These are phyloP conservation scores for Brasenia schreberi DNA, from an alignment of 164 flowering plant species.

Conservation along the genomic window DNA sequence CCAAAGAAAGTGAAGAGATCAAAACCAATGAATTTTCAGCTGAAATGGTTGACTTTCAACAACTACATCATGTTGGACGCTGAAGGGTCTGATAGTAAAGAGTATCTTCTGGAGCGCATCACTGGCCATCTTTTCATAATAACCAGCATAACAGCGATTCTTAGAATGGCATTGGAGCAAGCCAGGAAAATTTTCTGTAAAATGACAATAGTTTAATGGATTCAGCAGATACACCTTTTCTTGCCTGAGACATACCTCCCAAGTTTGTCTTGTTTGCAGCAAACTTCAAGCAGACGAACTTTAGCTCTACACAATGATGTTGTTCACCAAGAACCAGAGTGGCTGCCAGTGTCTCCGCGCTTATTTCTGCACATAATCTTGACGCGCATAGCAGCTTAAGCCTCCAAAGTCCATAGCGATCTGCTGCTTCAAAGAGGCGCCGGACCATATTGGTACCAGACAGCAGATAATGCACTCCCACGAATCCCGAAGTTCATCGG, in stretches of 20 bases:
- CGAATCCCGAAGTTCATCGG: conserved; percentile 60
- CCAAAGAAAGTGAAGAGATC: background rate
- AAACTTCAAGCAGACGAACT: conserved; percentile 61
- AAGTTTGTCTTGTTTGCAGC: conserved; percentile 54
- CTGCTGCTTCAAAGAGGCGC: conserved; percentile 85
- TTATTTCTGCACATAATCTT: conserved; percentile 59
- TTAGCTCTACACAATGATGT: conserved; percentile 60
- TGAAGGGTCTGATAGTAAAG: background rate
- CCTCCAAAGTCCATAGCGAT: conserved; percentile 66
- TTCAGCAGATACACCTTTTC: no score
- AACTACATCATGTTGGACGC: background rate
- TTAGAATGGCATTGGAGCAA: no score
- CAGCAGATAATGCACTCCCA: conserved; percentile 35
- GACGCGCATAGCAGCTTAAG: conserved; percentile 70
- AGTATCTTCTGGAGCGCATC: no score
- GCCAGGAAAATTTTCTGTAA: no score
- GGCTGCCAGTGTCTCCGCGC: conserved; percentile 61
- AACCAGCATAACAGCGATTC: no score
- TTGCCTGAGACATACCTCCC: conserved; percentile 44
- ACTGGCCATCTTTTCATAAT: no score
- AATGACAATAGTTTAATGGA: no score
- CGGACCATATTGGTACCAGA: conserved; percentile 55
- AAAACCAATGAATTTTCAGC: background rate
- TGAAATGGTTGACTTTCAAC: background rate
- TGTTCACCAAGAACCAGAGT: conserved; percentile 87